Conservation (phyloP, 306 rosid genomes). For the Oxytropis ochrocephala region DNA sequence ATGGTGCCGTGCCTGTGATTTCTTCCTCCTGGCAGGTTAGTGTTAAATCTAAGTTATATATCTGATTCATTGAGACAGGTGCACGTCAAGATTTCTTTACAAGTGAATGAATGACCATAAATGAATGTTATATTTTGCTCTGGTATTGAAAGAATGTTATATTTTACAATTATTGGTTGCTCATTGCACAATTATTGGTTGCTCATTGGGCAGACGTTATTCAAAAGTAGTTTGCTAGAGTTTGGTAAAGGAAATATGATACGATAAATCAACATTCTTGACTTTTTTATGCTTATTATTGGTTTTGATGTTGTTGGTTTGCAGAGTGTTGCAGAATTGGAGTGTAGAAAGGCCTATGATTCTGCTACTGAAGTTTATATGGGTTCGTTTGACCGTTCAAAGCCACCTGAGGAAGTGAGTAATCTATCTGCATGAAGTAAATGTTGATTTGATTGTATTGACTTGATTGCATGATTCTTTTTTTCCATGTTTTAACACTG, state of each 20-base stretch:
- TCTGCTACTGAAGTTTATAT: slow-evolving; percentile 64
- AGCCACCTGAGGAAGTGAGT: slow-evolving; percentile 89
- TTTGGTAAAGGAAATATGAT: neutral
- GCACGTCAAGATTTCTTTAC: neutral
- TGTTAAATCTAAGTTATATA: neutral
- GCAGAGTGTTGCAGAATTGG: slow-evolving; percentile 95
- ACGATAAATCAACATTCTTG: neutral
- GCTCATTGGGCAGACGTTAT: neutral
- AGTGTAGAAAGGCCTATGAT: slow-evolving; percentile 84
- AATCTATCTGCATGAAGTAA: slow-evolving; percentile 11
- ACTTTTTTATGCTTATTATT: neutral
- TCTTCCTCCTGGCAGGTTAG: slow-evolving; percentile 97
- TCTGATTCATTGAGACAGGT: neutral
- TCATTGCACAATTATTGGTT: neutral
- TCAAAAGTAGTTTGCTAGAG: neutral
- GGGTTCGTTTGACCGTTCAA: slow-evolving; percentile 70
- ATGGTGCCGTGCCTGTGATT: slow-evolving; percentile 96
- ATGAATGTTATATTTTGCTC: slow-evolving; percentile 7
- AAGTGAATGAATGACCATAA: neutral
- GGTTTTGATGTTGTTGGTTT: slow-evolving; percentile 14
- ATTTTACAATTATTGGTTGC: neutral
- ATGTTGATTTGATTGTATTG: neutral
- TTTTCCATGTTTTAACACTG: slow-evolving; percentile 13
- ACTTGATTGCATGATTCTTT: neutral
- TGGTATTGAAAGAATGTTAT: neutral